Percentiles rank a stretch among this genome's conserved stretches.
Conservation (phyloP, 495 filamentous ascomycete species). For the Podospora australis region DNA sequence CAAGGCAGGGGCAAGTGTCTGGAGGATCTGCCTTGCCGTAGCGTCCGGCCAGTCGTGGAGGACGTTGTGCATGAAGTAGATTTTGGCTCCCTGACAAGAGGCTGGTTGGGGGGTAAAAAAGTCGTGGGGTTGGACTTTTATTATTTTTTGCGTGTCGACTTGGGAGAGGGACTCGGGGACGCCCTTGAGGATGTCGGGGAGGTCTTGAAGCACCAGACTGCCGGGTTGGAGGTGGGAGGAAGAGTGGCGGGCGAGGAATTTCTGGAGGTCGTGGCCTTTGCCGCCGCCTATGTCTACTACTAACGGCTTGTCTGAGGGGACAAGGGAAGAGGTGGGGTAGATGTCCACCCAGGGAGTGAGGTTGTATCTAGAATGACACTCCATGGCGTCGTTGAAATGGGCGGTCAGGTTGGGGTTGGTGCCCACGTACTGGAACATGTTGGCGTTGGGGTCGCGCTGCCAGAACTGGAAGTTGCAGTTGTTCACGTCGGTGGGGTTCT, state of each 20-base stretch:
- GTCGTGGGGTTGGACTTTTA: conserved; percentile 32
- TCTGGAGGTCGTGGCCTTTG: conserved; percentile 36
- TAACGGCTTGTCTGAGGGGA: conserved; percentile 29
- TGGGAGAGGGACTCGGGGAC: conserved; percentile 29
- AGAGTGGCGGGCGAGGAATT: conserved; percentile 29
- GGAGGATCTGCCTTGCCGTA: conserved; percentile 32
- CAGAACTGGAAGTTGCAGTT: conserved; percentile 16
- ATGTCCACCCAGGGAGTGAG: conserved; percentile 20
- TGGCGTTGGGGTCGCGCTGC: conserved; percentile 10
- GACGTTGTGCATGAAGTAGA: conserved; percentile 40
- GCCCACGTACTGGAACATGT: conserved; percentile 19
- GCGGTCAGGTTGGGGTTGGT: conserved; percentile 12
- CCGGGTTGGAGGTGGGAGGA: conserved; percentile 26
- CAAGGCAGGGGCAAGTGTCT: conserved; percentile 34
- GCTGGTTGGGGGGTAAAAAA: conserved; percentile 41
- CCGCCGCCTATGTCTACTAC: conserved; percentile 44
- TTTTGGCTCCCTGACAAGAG: conserved; percentile 26
- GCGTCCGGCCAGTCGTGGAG: conserved; percentile 47
- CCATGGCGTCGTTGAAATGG: conserved; percentile 21
- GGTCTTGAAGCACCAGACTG: conserved; percentile 41
- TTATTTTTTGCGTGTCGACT: conserved; percentile 8
- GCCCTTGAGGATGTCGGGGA: conserved; percentile 31
- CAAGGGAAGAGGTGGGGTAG: conserved; percentile 13
- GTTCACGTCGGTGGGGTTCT: conserved; percentile 18
- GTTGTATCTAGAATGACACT: conserved; percentile 21